Percentiles rank a stretch among this genome's conserved stretches.
Evolutionary conservation across 202 grass and related monocot genomes (phyloP).

Genomic region (Setaria italica): DNA sequence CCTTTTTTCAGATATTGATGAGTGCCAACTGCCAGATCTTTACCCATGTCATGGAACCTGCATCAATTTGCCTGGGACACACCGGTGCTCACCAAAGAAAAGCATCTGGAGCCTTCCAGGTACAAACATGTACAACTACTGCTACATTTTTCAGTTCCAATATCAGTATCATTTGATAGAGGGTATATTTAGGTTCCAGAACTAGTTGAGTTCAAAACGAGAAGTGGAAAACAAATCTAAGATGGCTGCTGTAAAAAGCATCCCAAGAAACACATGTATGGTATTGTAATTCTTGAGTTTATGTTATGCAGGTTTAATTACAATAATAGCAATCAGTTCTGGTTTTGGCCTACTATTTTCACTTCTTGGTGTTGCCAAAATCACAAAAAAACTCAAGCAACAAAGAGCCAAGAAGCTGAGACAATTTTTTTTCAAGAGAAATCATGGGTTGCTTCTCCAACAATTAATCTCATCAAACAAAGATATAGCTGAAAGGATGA

Average conservation of each 20-base stretch:
- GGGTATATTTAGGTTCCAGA: no score
- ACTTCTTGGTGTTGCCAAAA: conserved; percentile 32
- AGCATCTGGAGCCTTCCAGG: background rate
- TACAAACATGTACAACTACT: background rate
- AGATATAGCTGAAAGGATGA: conserved; percentile 54
- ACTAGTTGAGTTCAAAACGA: no score
- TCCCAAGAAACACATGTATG: background rate
- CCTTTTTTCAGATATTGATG: conserved; percentile 52
- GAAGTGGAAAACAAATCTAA: background rate
- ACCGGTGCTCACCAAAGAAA: conserved; percentile 45
- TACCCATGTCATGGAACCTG: conserved; percentile 58
- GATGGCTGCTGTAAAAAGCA: background rate
- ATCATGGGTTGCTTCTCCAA: conserved; percentile 68
- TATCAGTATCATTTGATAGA: background rate
- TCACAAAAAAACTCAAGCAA: conserved; percentile 25
- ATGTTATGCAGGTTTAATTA: conserved; percentile 46
- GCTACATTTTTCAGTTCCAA: background rate
- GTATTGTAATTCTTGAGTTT: background rate
- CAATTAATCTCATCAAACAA: conserved; percentile 56
- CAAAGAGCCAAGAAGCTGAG: conserved; percentile 9
- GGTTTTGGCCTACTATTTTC: conserved; percentile 45
- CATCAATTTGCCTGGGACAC: conserved; percentile 51
- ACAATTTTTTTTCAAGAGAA: conserved; percentile 57
- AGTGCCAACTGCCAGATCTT: conserved; percentile 39
- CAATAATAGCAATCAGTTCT: conserved; percentile 44